Conservation (phyloP, 2,329 filamentous ascomycete genomes). For the Didymellaceae sp. region DNA sequence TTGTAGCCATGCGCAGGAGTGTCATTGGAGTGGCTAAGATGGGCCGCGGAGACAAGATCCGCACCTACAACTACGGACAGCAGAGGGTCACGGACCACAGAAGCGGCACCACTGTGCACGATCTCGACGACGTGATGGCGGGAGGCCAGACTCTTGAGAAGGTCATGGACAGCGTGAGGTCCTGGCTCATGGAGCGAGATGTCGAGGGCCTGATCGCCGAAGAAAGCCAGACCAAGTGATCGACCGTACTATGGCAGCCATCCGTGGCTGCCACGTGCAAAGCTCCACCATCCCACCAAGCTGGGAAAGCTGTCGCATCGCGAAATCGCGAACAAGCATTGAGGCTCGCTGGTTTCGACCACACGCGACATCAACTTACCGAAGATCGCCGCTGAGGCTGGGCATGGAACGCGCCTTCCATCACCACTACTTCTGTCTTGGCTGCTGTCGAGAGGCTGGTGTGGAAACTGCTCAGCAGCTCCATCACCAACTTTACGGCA, state of each 20-base stretch:
- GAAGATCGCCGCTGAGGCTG: slow-evolving; percentile 6
- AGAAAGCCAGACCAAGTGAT: slow-evolving; percentile 35
- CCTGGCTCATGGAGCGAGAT: slow-evolving; percentile 78
- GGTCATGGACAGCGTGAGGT: slow-evolving; percentile 78
- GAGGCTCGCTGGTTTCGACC: background rate
- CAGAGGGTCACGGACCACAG: slow-evolving; percentile 89
- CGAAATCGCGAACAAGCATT: background rate
- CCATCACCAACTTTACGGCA: too few species aligned
- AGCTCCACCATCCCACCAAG: background rate
- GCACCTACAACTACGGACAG: slow-evolving; percentile 84
- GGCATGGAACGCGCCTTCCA: background rate
- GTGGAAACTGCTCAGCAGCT: too few species aligned
- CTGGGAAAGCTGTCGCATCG: background rate
- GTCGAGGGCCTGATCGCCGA: slow-evolving; percentile 69
- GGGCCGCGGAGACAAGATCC: slow-evolving; percentile 90
- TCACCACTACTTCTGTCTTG: background rate
- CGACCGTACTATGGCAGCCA: background rate
- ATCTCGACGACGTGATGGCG: slow-evolving; percentile 78
- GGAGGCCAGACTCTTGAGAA: slow-evolving; percentile 75
- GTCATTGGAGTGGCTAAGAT: slow-evolving; percentile 80
- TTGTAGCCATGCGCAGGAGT: slow-evolving; percentile 74
- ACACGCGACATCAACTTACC: background rate
- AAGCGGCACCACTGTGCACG: slow-evolving; percentile 78
- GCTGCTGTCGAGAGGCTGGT: too few species aligned
- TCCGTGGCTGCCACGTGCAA: background rate